Percentiles rank a stretch among this genome's conserved stretches.
phyloP scores from a whole-genome alignment of 1,139 yeast genomes.

The Lodderomyces metapsilosis region DNA sequence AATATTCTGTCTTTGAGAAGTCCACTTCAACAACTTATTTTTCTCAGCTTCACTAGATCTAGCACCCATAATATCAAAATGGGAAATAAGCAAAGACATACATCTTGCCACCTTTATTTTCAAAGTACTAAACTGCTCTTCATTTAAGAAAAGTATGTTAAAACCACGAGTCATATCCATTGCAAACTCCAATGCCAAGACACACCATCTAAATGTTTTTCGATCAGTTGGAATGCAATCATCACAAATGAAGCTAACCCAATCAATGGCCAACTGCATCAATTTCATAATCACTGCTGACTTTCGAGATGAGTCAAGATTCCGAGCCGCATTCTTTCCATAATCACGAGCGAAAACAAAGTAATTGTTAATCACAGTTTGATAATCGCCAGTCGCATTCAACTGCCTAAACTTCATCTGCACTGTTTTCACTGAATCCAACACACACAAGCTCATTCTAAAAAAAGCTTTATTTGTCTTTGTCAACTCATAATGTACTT shows the following conservation, averaged over 20 bases:
- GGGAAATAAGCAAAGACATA: slow-evolving; percentile 89
- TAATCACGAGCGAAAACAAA: slow-evolving; percentile 83
- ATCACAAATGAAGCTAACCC: slow-evolving; percentile 92
- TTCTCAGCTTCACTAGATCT: slow-evolving; percentile 82
- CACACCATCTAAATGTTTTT: slow-evolving; percentile 94
- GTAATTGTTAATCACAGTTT: slow-evolving; percentile 73
- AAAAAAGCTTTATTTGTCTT: slow-evolving; percentile 67
- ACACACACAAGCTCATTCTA: slow-evolving; percentile 64
- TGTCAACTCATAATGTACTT: slow-evolving; percentile 73
- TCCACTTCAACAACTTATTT: slow-evolving; percentile 52
- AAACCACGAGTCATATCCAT: slow-evolving; percentile 94
- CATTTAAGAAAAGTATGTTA: slow-evolving; percentile 76
- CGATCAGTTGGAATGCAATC: slow-evolving; percentile 92
- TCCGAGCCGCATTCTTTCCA: slow-evolving; percentile 69
- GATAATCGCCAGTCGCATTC: slow-evolving; percentile 56
- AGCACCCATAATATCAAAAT: slow-evolving; percentile 98
- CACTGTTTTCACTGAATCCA: slow-evolving; percentile 61
- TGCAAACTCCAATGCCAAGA: slow-evolving; percentile 90
- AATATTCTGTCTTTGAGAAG: slow-evolving; percentile 40
- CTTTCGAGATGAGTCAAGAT: slow-evolving; percentile 63
- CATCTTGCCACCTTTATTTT: slow-evolving; percentile 90
- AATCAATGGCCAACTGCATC: slow-evolving; percentile 75
- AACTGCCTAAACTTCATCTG: slow-evolving; percentile 41
- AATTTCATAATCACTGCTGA: slow-evolving; percentile 71
- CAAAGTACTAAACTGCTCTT: slow-evolving; percentile 70